Evolutionary conservation across 2,329 filamentous ascomycete genomes (phyloP).

Genomic region (Pseudocercospora crystallina): DNA sequence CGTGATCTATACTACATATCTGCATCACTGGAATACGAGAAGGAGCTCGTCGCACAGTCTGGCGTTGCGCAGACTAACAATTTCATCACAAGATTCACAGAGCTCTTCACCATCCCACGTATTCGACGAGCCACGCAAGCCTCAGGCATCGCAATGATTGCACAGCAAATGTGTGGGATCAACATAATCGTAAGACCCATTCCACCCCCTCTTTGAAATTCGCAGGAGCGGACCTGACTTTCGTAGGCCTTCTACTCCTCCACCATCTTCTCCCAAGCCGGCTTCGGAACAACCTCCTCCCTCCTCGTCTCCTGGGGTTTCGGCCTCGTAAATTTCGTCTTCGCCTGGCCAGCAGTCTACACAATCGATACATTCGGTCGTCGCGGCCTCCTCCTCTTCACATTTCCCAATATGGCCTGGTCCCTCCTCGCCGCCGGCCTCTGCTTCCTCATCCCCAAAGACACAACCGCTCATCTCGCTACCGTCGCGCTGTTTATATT

Average conservation of each 20-base stretch:
- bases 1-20: constrained; percentile 33
- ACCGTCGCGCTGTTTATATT: constrained; percentile 32
- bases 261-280: constrained; percentile 35
- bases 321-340: constrained; percentile 59
- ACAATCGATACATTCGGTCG: constrained; percentile 52
- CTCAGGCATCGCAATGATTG: constrained; percentile 24
- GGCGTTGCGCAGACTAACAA: constrained; percentile 3
- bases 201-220: too few species aligned
- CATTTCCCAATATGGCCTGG: constrained; percentile 53
- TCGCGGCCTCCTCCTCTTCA: constrained; percentile 50
- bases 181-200: constrained; percentile 3
- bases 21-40: constrained; percentile 27
- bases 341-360: constrained; percentile 59
- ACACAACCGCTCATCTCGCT: constrained; percentile 42
- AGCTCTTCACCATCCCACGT: constrained; percentile 27
- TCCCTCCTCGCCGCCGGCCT: constrained; percentile 50
- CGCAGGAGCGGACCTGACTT: too few species aligned
- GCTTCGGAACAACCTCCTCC: constrained; percentile 42
- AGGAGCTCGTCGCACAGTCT: constrained; percentile 17
- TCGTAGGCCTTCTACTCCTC: constrained; percentile 41
- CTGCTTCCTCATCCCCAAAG: constrained; percentile 48
- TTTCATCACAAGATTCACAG: constrained; percentile 12
- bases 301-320: constrained; percentile 60
- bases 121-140: constrained; percentile 26
- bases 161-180: constrained; percentile 18